These are phyloP conservation scores for Euphrasia arctica DNA, from an alignment of 305 asterid species.

Conservation along the genomic window DNA sequence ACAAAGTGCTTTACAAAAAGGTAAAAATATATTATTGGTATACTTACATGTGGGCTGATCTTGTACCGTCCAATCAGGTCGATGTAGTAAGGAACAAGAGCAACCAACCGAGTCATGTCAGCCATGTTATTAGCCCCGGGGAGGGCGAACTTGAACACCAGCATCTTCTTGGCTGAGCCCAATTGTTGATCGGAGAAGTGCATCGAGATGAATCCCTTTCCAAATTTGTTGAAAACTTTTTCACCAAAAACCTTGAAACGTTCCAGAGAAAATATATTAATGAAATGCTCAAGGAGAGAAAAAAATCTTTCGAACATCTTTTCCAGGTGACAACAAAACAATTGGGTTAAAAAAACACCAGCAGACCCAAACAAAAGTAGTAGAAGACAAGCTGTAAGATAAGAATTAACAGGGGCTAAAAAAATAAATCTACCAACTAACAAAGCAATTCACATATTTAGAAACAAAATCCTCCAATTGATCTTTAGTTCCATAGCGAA, in stretches of 20 bases:
- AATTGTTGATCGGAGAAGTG: slow-evolving; percentile 84
- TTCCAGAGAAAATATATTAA: slow-evolving; percentile 24
- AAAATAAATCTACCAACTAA: too few species aligned
- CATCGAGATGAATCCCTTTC: slow-evolving; percentile 91
- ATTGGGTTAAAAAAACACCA: too few species aligned
- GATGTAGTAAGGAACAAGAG: slow-evolving; percentile 93
- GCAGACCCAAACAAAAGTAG: too few species aligned
- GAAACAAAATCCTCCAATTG: background rate
- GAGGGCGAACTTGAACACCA: slow-evolving; percentile 87
- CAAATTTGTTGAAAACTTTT: slow-evolving; percentile 77
- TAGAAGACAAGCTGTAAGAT: too few species aligned
- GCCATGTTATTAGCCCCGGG: slow-evolving; percentile 73
- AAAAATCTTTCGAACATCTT: too few species aligned
- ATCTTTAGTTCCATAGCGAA: background rate
- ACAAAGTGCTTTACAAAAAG: background rate
- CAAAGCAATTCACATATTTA: too few species aligned
- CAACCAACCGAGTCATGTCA: slow-evolving; percentile 91
- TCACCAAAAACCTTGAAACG: slow-evolving; percentile 80
- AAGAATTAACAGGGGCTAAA: background rate
- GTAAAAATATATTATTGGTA: background rate
- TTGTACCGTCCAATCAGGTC: slow-evolving; percentile 91
- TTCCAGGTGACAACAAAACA: too few species aligned
- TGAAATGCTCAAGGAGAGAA: background rate
- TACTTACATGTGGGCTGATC: slow-evolving; percentile 84
- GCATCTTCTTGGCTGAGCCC: slow-evolving; percentile 80